A percentile compares a stretch with the other conserved stretches of the same genome.
Conservation (phyloP, 257 asterid genomes). For the Coffea canephora region DNA sequence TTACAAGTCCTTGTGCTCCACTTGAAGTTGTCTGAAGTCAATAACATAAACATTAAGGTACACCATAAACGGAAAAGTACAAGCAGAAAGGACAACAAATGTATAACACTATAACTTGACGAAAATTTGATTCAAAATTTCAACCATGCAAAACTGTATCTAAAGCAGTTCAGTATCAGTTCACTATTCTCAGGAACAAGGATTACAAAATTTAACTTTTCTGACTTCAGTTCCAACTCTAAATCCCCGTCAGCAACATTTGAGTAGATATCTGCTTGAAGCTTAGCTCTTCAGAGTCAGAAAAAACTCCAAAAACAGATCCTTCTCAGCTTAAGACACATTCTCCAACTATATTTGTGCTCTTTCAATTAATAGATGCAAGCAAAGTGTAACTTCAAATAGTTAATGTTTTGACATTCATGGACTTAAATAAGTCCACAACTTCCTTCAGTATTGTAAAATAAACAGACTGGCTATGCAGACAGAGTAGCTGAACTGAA, state of each 20-base stretch:
- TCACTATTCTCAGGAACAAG: conserved; percentile 1
- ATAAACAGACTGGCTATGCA: not conserved
- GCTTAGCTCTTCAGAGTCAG: not conserved
- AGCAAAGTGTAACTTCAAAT: not conserved
- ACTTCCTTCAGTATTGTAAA: not conserved
- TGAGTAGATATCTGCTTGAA: not conserved
- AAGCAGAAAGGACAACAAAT: not conserved
- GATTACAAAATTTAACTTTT: not conserved
- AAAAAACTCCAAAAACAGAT: not conserved
- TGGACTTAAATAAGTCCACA: not conserved
- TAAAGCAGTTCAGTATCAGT: not conserved
- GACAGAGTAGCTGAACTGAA: not conserved
- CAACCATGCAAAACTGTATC: not conserved
- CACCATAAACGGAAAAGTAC: not conserved
- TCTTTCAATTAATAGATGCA: not conserved
- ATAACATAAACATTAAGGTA: not conserved
- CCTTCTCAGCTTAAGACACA: not conserved
- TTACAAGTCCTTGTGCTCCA: not conserved
- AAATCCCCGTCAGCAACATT: not conserved
- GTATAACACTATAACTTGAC: not conserved
- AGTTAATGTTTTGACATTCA: not conserved
- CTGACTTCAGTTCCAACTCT: not conserved
- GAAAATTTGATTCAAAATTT: not conserved
- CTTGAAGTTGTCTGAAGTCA: not conserved
- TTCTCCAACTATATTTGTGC: not conserved